Evolutionary conservation across 192 early-diverging fungal species (phyloP), one percentile per base, ranked within the genome.

Genomic region (Backusella circina): DNA sequence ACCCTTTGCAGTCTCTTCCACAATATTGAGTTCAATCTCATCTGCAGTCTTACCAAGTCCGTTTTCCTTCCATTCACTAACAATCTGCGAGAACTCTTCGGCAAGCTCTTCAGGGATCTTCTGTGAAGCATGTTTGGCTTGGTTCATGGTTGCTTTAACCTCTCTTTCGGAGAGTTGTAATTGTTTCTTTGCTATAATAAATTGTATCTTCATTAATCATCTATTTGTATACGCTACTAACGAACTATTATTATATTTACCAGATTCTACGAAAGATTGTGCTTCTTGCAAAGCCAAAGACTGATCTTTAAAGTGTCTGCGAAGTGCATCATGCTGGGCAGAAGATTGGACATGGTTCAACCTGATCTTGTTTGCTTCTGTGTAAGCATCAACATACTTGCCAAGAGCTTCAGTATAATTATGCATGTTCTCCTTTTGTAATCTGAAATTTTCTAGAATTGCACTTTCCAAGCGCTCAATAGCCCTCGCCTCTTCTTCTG

Each of bases 1-100:
- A 10, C 85, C 85, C 38, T 85, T 88, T 13, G 91, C 86, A 21
- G 79, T 64, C 74, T 90, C 85, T 1, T 76, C 75, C 12, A 80
- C 79, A 41, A 95, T 83, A 70, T 84, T 83, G 21, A 88, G 86
- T 78, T 94, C 90, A 16, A 98, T 78, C 31, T 93, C 85, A 18
- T 89, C 91, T 12, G 88, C 57, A 0, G 89, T 76, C 26, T 85
- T 75, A 1, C 61, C 39, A 1, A 76, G 23, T n/a, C 76, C 75
- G 5, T 71, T 41, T 33, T 30, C 38, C 23, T 65, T 71, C 68
- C 75, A 81, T 15, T 75, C 73, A 28, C 79, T 74, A 51, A 75
- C 70, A 9, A 86, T 71, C 83, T 83, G n/a, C 2, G 33, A 16
- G 2, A 72, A 86, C 28, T 84, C 86, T 51, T 78, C 75, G 1